Evolutionary conservation across 768 basidiomycete species (phyloP), one percentile per base, ranked within the genome.

Genomic region (Podaxis sp.): DNA sequence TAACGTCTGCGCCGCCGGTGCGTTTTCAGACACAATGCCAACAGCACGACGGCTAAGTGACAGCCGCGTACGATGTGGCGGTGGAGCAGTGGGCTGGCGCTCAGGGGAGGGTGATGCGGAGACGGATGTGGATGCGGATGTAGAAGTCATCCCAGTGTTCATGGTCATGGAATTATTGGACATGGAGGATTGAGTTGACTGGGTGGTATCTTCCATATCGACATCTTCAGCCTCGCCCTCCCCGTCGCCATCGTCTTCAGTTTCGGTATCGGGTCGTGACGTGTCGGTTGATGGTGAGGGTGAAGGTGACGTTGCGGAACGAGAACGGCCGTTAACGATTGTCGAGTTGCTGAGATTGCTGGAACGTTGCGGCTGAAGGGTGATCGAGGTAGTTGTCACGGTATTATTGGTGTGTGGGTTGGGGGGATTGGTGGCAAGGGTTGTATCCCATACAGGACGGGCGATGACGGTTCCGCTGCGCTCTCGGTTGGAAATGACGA

Each of bases 391-490:
- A 3, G 64, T 58, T 32, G 68, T 64, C 25, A 63, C 27, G 11
- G 9, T 37, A 51, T 36, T 59, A 58, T 35, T 52, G 54, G 14
- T 32, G 16, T 62, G 58, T 59, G 50, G 65, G 14, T 9, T n/a
- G 5, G 16, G 42, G 16, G 16, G n/a, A 18, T 44, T 44, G 16
- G 32, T 18, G 18, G n/a, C 1, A 16, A 18, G 42, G 11, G 42
- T n/a, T 16, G 42, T 14, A 6, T 48, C 46, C 67, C 65, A 25
- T 63, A 65, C 23, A 72, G 76, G 64, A 88, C 87, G 83, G 14
- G 81, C 89, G 59, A 90, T 83, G 62, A 91, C 79, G 1, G 90
- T 92, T 9, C 89, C 89, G 63, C 88, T 89, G 48, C 90, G 83
- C 64, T 90, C 89, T 27, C 90, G 77, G 46, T 74, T 76, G 4